These are phyloP conservation scores for Nothomitra cinnamomea DNA, from an alignment of 2,329 filamentous ascomycete species.

Conservation along the genomic window DNA sequence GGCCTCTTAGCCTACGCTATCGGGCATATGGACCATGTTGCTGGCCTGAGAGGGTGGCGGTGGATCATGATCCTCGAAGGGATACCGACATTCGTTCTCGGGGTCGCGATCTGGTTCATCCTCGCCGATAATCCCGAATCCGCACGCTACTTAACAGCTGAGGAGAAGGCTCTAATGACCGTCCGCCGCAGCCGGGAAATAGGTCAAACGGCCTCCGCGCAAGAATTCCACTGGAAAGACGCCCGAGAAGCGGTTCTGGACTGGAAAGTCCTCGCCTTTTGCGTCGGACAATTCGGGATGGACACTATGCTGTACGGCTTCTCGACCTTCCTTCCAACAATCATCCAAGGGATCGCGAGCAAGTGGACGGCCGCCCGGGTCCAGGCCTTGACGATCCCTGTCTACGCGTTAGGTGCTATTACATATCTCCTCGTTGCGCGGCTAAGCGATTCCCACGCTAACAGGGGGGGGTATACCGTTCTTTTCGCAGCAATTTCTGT, in stretches of 20 bases:
- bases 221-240: conserved; percentile 42
- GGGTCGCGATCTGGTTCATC: conserved; percentile 36
- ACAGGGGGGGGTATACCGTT: conserved; percentile 46
- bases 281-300: conserved; percentile 23
- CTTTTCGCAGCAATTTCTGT: conserved; percentile 45
- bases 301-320: conserved; percentile 68
- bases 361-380: conserved; percentile 46
- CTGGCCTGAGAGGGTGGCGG: conserved; percentile 50
- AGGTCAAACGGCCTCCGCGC: conserved; percentile 29
- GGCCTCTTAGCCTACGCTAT: conserved; percentile 60
- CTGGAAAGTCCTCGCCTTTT: conserved; percentile 59
- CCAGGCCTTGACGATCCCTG: conserved; percentile 63
- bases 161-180: conserved; percentile 42
- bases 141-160: conserved; percentile 39
- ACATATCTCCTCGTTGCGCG: conserved; percentile 49
- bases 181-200: conserved; percentile 33
- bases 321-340: conserved; percentile 63
- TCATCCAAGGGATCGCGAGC: conserved; percentile 50
- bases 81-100: conserved; percentile 37
- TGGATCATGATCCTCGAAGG: conserved; percentile 51
- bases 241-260: conserved; percentile 51
- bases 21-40: conserved; percentile 51
- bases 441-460: conserved; percentile 50
- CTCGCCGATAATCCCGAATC: conserved; percentile 51
- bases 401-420: conserved; percentile 55